Percentiles rank a stretch among this genome's conserved stretches.
phyloP scores from a whole-genome alignment of 1,284 basidiomycete species.

The Leccinum angustisporum region DNA sequence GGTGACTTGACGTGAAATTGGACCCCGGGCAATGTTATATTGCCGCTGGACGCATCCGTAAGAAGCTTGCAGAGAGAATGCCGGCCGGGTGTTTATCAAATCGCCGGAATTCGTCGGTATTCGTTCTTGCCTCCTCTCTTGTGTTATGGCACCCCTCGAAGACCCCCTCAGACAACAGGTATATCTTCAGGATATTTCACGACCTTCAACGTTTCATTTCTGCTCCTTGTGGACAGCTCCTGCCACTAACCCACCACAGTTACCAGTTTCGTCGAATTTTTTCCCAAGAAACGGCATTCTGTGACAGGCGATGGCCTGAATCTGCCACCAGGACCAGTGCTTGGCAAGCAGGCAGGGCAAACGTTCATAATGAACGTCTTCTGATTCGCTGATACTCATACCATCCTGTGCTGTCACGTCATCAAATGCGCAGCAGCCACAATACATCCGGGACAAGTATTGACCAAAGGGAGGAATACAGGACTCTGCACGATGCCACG shows the following conservation, averaged over 20 bases:
- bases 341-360: background rate
- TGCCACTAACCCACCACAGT: background rate
- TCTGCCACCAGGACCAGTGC: background rate
- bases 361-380: background rate
- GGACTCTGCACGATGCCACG: too few species aligned
- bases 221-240: background rate
- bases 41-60: background rate
- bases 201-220: background rate
- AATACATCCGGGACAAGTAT: too few species aligned
- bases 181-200: background rate
- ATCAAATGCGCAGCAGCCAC: background rate
- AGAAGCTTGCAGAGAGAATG: background rate
- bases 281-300: slow-evolving; percentile 1
- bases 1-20: background rate
- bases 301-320: slow-evolving; percentile 4
- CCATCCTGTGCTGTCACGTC: background rate
- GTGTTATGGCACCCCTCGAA: background rate
- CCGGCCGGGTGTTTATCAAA: background rate
- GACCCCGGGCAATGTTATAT: background rate
- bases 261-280: background rate
- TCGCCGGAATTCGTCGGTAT: background rate
- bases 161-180: background rate
- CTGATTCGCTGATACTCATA: background rate
- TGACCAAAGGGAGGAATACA: too few species aligned
- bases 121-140: background rate